Percentiles rank a stretch among this genome's conserved stretches.
These are phyloP conservation scores for Candida verbasci DNA, from an alignment of 805 yeast genomes.

Conservation along the genomic window DNA sequence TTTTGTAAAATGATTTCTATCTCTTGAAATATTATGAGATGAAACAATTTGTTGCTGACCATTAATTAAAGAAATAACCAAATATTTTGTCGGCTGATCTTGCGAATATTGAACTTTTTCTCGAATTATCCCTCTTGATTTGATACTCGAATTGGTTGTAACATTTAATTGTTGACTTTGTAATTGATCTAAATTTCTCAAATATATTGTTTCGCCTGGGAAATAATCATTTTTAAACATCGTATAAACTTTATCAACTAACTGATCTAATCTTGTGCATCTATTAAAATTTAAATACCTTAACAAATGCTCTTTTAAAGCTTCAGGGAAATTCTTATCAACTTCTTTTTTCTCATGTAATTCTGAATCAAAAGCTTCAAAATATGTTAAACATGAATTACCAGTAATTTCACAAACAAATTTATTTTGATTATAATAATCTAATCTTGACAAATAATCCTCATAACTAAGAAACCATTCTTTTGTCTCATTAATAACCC, in stretches of 20 bases:
- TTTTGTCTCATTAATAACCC: slow-evolving; percentile 77
- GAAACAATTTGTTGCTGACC: slow-evolving; percentile 64
- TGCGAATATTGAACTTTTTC: slow-evolving; percentile 77
- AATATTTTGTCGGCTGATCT: slow-evolving; percentile 50
- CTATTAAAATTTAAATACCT: slow-evolving; percentile 78
- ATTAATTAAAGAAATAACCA: slow-evolving; percentile 57
- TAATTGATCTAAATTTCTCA: slow-evolving; percentile 32
- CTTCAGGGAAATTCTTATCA: slow-evolving; percentile 83
- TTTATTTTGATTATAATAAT: slow-evolving; percentile 67
- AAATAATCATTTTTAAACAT: slow-evolving; percentile 77
- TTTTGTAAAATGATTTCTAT: slow-evolving; percentile 83
- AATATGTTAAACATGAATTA: slow-evolving; percentile 82
- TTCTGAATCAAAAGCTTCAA: slow-evolving; percentile 83
- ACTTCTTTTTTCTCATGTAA: slow-evolving; percentile 51
- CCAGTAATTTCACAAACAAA: slow-evolving; percentile 97
- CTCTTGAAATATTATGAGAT: slow-evolving; percentile 70
- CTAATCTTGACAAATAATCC: slow-evolving; percentile 66
- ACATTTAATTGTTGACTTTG: slow-evolving; percentile 4
- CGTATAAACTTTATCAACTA: slow-evolving; percentile 83
- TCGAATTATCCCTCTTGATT: slow-evolving; percentile 60
- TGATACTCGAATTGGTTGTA: slow-evolving; percentile 11
- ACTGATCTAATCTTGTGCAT: slow-evolving; percentile 73
- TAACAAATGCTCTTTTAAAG: slow-evolving; percentile 87
- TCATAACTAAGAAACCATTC: slow-evolving; percentile 85
- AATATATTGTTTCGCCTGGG: slow-evolving; percentile 82